Conservation (phyloP, 2,329 filamentous ascomycete species). For the Ambrosiella beaveri region DNA sequence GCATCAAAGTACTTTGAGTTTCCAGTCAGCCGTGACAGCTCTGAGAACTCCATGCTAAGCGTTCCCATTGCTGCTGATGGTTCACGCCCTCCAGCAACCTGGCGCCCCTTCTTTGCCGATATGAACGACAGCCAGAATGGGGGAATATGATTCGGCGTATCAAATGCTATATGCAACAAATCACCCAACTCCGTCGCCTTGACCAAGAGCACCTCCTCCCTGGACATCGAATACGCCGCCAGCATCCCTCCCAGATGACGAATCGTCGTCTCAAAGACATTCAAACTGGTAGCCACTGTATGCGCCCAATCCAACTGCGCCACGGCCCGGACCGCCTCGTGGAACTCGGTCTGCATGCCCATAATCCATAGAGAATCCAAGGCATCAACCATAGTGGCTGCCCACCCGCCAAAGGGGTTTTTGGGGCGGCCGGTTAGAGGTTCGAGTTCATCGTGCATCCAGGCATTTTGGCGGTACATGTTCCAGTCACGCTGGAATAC, state of each 20-base stretch:
- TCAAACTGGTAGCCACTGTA: constrained; percentile 27
- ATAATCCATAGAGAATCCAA: constrained; percentile 48
- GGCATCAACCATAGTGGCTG: constrained; percentile 40
- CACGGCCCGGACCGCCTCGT: constrained; percentile 32
- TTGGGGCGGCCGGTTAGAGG: constrained; percentile 30
- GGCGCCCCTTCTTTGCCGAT: constrained; percentile 25
- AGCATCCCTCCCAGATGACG: constrained; percentile 35
- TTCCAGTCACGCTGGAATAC: constrained; percentile 30
- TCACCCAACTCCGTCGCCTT: constrained; percentile 36
- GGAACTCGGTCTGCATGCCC: constrained; percentile 39
- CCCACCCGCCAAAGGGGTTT: constrained; percentile 36
- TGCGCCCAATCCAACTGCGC: constrained; percentile 33
- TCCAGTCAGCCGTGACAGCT: constrained; percentile 55
- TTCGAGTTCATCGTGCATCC: constrained; percentile 33
- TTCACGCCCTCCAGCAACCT: constrained; percentile 33
- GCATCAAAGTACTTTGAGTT: constrained; percentile 44
- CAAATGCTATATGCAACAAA: constrained; percentile 36
- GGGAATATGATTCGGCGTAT: constrained; percentile 36
- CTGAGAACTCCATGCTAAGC: constrained; percentile 56
- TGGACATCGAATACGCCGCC: constrained; percentile 32
- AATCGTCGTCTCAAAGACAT: constrained; percentile 38
- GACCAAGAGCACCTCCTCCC: constrained; percentile 26
- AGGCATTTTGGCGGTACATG: constrained; percentile 34
- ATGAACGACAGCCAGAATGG: constrained; percentile 28
- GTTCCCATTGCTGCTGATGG: constrained; percentile 39